phyloP scores from a whole-genome alignment of 352 stramenopile genomes.

The Phytophthora fragariaefolia region DNA sequence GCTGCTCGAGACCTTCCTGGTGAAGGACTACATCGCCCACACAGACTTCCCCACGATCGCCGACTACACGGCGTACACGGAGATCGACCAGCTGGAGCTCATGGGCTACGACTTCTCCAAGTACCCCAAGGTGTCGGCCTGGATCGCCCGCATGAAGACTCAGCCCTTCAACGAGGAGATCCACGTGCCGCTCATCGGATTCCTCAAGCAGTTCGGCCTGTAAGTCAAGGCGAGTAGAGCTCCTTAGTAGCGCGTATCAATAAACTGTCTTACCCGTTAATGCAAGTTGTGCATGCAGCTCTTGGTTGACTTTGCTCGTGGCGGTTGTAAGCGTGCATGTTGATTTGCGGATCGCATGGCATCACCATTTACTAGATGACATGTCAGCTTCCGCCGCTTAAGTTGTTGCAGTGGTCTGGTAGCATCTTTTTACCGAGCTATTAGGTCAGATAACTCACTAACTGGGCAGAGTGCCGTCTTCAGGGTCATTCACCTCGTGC shows the following conservation, averaged over 20 bases:
- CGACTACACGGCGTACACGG: constrained; percentile 63
- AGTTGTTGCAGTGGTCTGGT: not conserved
- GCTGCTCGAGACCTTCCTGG: constrained; percentile 57
- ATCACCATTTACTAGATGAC: constrained; percentile 10
- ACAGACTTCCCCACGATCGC: constrained; percentile 65
- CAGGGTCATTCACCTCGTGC: not conserved
- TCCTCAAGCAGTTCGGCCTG: constrained; percentile 39
- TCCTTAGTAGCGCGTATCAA: constrained; percentile 16
- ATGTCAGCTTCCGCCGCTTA: constrained; percentile 2
- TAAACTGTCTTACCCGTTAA: constrained; percentile 9
- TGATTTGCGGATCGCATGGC: not conserved
- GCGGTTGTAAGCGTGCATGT: too few relatives aligned
- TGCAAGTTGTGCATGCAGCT: not conserved
- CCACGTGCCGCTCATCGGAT: constrained; percentile 38
- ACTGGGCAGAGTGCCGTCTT: not conserved
- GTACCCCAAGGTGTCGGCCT: constrained; percentile 57
- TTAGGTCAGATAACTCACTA: constrained; percentile 20
- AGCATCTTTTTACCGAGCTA: constrained; percentile 4
- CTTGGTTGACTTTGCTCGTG: not conserved
- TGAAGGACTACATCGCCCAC: constrained; percentile 54
- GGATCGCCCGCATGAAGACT: constrained; percentile 64
- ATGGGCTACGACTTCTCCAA: constrained; percentile 61
- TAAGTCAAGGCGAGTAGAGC: constrained; percentile 19
- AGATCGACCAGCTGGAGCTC: constrained; percentile 70
- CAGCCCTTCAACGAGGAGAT: constrained; percentile 66